Percentiles rank a stretch among this genome's conserved stretches.
phyloP scores from a whole-genome alignment of 805 yeast species.

The Candida ipomoeae region DNA sequence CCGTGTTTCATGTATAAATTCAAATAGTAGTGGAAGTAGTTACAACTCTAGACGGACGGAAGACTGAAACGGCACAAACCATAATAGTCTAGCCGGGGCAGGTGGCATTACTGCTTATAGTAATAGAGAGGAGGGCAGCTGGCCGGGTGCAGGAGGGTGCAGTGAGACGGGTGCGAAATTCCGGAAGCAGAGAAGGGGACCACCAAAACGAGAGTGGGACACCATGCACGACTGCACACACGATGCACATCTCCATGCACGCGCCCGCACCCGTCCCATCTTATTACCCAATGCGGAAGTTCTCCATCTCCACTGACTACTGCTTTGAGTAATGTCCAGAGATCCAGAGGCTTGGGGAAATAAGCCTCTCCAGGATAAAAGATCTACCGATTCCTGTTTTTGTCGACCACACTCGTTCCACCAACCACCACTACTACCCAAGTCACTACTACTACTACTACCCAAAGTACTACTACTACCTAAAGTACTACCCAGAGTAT shows the following conservation, averaged over 20 bases:
- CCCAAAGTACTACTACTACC: neutral
- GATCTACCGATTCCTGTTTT: too few relatives aligned
- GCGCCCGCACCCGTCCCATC: neutral
- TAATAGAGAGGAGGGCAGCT: neutral
- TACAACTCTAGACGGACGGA: too few relatives aligned
- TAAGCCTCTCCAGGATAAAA: neutral
- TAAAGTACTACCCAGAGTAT: too few relatives aligned
- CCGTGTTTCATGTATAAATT: too few relatives aligned
- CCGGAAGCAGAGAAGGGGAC: neutral
- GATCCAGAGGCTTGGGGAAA: neutral
- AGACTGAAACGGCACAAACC: too few relatives aligned
- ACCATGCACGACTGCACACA: neutral
- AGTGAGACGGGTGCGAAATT: too few relatives aligned
- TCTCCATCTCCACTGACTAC: neutral
- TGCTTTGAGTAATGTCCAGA: conserved; percentile 1
- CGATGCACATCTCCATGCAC: neutral
- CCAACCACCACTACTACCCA: neutral
- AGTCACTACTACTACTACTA: neutral
- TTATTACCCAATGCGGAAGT: conserved; percentile 5
- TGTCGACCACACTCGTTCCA: too few relatives aligned
- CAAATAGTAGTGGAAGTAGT: too few relatives aligned
- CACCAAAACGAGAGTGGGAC: neutral
- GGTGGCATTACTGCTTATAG: neutral
- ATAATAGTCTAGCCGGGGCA: neutral
- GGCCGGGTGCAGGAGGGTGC: too few relatives aligned